Percentiles rank a stretch among this genome's conserved stretches.
Evolutionary conservation across 1,284 basidiomycete species (phyloP).

Genomic region (Schizophyllum amplum): DNA sequence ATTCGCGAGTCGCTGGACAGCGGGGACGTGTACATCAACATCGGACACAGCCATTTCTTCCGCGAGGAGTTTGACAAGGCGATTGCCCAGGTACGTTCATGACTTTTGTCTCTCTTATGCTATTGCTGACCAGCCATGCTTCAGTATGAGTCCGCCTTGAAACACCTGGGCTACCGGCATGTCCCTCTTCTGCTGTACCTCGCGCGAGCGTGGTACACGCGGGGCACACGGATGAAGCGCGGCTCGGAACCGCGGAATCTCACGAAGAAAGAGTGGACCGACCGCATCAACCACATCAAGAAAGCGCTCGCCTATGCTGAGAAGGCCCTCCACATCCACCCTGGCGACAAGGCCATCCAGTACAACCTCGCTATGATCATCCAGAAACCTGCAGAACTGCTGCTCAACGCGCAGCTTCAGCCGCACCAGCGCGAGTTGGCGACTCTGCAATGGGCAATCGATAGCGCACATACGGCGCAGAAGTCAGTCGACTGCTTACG

Average conservation of each 20-base stretch:
- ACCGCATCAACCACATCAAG: constrained; percentile 54
- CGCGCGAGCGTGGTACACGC: constrained; percentile 86
- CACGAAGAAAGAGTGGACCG: background rate
- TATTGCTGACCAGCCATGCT: background rate
- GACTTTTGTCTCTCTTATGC: background rate
- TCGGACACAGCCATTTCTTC: constrained; percentile 89
- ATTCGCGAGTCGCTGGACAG: constrained; percentile 81
- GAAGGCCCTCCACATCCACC: constrained; percentile 75
- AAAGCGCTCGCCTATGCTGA: constrained; percentile 22
- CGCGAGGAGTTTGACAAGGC: constrained; percentile 90
- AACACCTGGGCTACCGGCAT: constrained; percentile 62
- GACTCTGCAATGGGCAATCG: constrained; percentile 72
- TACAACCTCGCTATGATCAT: constrained; percentile 97
- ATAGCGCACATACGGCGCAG: constrained; percentile 83
- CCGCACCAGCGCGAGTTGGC: constrained; percentile 71
- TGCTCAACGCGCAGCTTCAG: constrained; percentile 52
- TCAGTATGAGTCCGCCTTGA: constrained; percentile 84
- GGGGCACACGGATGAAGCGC: constrained; percentile 61
- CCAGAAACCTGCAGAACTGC: constrained; percentile 87
- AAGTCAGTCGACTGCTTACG: constrained; percentile 41
- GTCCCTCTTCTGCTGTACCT: constrained; percentile 74
- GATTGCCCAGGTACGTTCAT: constrained; percentile 83
- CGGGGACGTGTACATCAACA: constrained; percentile 87
- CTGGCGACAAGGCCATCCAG: constrained; percentile 78
- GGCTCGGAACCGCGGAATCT: background rate